Percentiles rank a stretch among this genome's conserved stretches.
Evolutionary conservation across 176 grass and related monocot genomes (phyloP).

Genomic region (Phoenix dactylifera): DNA sequence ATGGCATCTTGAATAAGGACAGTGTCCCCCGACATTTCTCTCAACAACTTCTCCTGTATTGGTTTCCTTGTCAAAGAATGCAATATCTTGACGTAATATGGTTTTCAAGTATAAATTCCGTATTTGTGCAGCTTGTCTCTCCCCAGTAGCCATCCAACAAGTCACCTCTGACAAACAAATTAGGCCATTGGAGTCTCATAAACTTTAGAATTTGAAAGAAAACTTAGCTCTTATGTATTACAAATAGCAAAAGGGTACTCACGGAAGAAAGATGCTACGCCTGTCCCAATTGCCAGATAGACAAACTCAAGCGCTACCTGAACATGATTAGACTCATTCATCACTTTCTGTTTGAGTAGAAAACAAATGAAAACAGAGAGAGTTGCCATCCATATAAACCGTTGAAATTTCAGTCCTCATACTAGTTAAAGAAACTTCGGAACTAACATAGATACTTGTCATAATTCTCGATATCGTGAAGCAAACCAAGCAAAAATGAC

Average conservation of each 20-base stretch:
- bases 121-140: constrained; percentile 88
- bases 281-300: constrained; percentile 66
- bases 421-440: too few species aligned
- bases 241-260: constrained; percentile 25
- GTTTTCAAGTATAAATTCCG: constrained; percentile 91
- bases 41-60: constrained; percentile 91
- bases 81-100: constrained; percentile 90
- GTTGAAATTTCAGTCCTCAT: too few species aligned
- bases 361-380: too few species aligned
- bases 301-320: constrained; percentile 69
- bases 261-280: constrained; percentile 86
- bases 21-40: constrained; percentile 93
- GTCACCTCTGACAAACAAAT: constrained; percentile 60
- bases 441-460: too few species aligned
- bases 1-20: constrained; percentile 99
- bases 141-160: constrained; percentile 97
- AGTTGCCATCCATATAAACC: too few species aligned
- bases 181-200: neutral
- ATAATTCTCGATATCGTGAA: too few species aligned
- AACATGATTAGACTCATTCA: neutral
- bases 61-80: constrained; percentile 93
- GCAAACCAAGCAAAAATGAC: too few species aligned
- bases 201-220: neutral
- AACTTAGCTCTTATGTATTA: neutral
- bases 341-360: neutral